These are phyloP conservation scores for Rhizopus delemar DNA, from an alignment of 371 early-diverging fungal species.

Conservation along the genomic window DNA sequence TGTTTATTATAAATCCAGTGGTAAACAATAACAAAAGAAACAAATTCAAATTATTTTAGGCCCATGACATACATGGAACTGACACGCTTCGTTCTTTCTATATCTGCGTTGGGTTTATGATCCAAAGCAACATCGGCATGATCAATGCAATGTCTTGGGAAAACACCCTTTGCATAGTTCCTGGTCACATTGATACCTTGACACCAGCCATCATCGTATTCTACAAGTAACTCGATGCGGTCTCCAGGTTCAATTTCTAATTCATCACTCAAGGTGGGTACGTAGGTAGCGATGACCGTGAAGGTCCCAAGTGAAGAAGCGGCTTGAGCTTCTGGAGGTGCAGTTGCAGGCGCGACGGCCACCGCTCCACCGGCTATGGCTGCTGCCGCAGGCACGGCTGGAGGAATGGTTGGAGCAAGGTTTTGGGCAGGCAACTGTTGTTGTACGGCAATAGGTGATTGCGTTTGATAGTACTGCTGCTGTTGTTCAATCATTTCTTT, in stretches of 20 bases:
- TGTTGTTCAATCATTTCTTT: background rate
- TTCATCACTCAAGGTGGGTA: conserved; percentile 61
- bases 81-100: conserved; percentile 25
- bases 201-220: conserved; percentile 67
- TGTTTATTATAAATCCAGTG: too few species aligned
- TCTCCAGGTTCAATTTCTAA: conserved; percentile 59
- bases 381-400: background rate
- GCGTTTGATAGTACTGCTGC: background rate
- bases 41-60: background rate
- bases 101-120: conserved; percentile 4
- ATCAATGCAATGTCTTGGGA: conserved; percentile 59
- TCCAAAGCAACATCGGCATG: conserved; percentile 1
- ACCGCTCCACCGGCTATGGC: background rate
- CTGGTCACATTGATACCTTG: conserved; percentile 54
- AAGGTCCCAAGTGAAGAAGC: conserved; percentile 28
- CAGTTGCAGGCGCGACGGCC: background rate
- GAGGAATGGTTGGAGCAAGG: too few species aligned
- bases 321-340: background rate
- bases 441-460: background rate
- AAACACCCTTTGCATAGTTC: conserved; percentile 52
- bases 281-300: conserved; percentile 48
- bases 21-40: too few species aligned
- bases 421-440: background rate
- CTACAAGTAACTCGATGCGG: conserved; percentile 51
- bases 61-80: conserved; percentile 30